Conservation (phyloP, 139 green algal species). For the Penium margaritaceum region DNA sequence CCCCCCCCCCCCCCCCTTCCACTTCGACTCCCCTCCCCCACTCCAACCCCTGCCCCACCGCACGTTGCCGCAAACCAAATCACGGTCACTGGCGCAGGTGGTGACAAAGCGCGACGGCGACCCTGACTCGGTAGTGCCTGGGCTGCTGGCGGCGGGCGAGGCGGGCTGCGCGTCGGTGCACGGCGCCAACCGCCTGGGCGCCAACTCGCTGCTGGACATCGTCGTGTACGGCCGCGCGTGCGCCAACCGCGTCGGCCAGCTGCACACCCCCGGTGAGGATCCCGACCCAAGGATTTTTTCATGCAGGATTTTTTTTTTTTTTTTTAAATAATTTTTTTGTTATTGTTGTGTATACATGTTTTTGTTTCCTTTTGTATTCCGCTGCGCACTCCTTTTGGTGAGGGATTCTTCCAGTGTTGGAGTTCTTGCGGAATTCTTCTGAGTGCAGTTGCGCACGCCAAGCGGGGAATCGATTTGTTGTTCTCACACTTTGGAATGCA, state of each 20-base stretch:
- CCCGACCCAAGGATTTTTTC: no score
- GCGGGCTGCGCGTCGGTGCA: slow-evolving; percentile 79
- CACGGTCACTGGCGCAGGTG: slow-evolving; percentile 42
- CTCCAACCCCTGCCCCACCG: not conserved
- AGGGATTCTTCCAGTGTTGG: no score
- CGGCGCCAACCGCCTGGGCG: slow-evolving; percentile 89
- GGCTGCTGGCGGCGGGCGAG: slow-evolving; percentile 89
- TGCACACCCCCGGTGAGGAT: slow-evolving; percentile 69
- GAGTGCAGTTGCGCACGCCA: no score
- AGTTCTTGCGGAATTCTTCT: no score
- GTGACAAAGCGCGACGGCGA: slow-evolving; percentile 52
- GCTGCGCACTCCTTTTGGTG: no score
- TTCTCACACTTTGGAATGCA: no score
- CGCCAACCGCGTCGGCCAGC: slow-evolving; percentile 65
- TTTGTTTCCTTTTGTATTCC: no score
- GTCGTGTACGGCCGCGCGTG: slow-evolving; percentile 96
- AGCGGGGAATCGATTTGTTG: no score
- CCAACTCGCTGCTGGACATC: slow-evolving; percentile 97
- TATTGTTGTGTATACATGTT: no score
- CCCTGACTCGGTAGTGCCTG: slow-evolving; percentile 78
- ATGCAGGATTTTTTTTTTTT: no score
- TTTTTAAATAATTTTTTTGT: no score
- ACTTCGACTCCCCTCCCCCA: not conserved
- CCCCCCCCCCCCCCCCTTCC: not conserved
- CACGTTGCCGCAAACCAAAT: not conserved